Conservation (phyloP, 202 grass and related monocot species). For the Hordeum pubiflorum region DNA sequence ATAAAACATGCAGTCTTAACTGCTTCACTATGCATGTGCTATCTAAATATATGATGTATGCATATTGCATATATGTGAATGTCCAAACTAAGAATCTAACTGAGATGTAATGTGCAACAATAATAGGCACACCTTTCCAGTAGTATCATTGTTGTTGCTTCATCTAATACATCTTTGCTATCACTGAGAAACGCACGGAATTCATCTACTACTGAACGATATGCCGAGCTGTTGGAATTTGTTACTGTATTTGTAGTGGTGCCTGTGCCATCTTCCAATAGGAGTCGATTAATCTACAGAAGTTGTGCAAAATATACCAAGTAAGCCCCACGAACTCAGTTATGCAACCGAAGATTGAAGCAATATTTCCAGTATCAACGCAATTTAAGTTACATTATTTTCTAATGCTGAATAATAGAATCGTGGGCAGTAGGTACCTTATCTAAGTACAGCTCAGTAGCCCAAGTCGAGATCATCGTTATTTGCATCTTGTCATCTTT, state of each 20-base stretch:
- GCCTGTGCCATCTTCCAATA: slow-evolving; percentile 69
- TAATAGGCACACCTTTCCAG: slow-evolving; percentile 60
- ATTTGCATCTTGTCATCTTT: slow-evolving; percentile 96
- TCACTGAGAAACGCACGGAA: slow-evolving; percentile 96
- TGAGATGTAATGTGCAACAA: background rate
- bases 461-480: slow-evolving; percentile 98
- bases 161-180: slow-evolving; percentile 93
- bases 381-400: background rate
- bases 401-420: slow-evolving; percentile 8
- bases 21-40: background rate
- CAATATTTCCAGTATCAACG: background rate
- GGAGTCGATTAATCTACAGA: slow-evolving; percentile 93
- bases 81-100: slow-evolving; percentile 5
- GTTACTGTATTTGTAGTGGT: slow-evolving; percentile 31
- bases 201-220: slow-evolving; percentile 67
- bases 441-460: slow-evolving; percentile 90
- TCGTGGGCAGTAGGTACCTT: slow-evolving; percentile 47
- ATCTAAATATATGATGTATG: background rate
- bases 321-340: background rate
- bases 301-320: slow-evolving; percentile 9
- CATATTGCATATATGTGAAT: slow-evolving; percentile 7
- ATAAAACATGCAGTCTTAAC: background rate
- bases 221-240: slow-evolving; percentile 52
- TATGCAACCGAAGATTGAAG: background rate
- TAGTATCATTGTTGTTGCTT: slow-evolving; percentile 90